Evolutionary conservation across 1,139 yeast genomes (phyloP).

Genomic region (Kodamaea ohmeri): DNA sequence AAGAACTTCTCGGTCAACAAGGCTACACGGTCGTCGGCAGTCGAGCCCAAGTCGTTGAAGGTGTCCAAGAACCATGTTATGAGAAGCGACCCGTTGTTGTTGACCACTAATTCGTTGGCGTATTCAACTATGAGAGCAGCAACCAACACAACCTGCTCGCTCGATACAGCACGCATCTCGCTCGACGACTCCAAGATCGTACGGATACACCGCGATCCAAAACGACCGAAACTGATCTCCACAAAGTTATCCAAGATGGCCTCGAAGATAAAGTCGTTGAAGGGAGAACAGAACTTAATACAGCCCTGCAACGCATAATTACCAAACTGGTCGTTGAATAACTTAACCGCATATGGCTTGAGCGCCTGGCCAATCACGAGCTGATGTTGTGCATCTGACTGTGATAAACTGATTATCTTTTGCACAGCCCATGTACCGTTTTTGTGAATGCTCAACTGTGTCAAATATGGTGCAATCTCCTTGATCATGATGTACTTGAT

Average conservation of each 20-base stretch:
- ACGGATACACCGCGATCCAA: slow-evolving; percentile 92
- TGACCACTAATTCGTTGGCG: slow-evolving; percentile 77
- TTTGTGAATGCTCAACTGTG: slow-evolving; percentile 93
- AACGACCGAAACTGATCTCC: slow-evolving; percentile 83
- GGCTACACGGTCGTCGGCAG: slow-evolving; percentile 31
- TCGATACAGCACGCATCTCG: slow-evolving; percentile 44
- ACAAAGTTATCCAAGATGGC: slow-evolving; percentile 75
- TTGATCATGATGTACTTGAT: slow-evolving; percentile 81
- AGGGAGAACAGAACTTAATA: slow-evolving; percentile 82
- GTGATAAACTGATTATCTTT: slow-evolving; percentile 75
- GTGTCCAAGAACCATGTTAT: slow-evolving; percentile 95
- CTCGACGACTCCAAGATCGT: slow-evolving; percentile 78
- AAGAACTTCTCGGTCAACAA: slow-evolving; percentile 50
- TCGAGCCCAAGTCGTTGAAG: slow-evolving; percentile 55
- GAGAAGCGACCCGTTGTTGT: slow-evolving; percentile 83
- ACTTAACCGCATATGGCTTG: slow-evolving; percentile 77
- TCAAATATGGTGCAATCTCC: slow-evolving; percentile 72
- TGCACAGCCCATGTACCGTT: slow-evolving; percentile 99
- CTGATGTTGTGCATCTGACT: slow-evolving; percentile 60
- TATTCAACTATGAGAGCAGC: slow-evolving; percentile 77
- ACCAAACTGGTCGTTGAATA: slow-evolving; percentile 94
- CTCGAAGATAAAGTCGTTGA: slow-evolving; percentile 87
- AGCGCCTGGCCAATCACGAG: slow-evolving; percentile 66
- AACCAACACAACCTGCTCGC: slow-evolving; percentile 70
- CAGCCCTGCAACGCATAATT: slow-evolving; percentile 95